These are phyloP conservation scores for Cytospora mali DNA, from an alignment of 2,329 filamentous ascomycete genomes.

Conservation along the genomic window DNA sequence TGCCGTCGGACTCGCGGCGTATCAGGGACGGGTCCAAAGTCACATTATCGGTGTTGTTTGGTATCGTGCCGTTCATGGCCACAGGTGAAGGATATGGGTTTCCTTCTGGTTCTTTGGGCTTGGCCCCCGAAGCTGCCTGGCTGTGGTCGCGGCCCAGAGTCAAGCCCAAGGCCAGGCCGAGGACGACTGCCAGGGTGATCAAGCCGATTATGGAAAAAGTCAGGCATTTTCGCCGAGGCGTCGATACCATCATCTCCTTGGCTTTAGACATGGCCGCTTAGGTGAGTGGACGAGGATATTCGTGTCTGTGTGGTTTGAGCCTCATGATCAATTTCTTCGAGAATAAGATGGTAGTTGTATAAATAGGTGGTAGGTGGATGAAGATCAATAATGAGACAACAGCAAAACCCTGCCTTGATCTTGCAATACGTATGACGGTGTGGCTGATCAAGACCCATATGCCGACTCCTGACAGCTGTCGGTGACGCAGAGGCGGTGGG, in stretches of 20 bases:
- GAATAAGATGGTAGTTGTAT: not conserved
- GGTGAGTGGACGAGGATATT: not conserved
- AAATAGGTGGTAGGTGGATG: not conserved
- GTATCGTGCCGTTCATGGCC: constrained; percentile 30
- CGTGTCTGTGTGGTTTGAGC: not conserved
- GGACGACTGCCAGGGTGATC: not conserved
- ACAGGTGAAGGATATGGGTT: constrained; percentile 30
- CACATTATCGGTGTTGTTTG: constrained; percentile 31
- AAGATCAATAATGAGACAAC: not conserved
- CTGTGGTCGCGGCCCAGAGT: not conserved
- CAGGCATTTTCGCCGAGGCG: not conserved
- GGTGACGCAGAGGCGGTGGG: not conserved
- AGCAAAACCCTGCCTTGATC: not conserved
- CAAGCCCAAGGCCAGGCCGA: not conserved
- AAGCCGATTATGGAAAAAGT: not conserved
- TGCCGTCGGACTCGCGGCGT: constrained; percentile 31
- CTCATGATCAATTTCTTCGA: not conserved
- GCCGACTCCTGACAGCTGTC: not conserved
- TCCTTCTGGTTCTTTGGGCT: constrained; percentile 3
- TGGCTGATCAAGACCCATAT: not conserved
- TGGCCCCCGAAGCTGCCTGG: not conserved
- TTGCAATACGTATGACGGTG: not conserved
- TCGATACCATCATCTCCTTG: not conserved
- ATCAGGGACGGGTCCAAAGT: constrained; percentile 32
- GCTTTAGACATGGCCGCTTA: not conserved